phyloP scores from a whole-genome alignment of 768 basidiomycete genomes.

The Agaricus subrufescens region DNA sequence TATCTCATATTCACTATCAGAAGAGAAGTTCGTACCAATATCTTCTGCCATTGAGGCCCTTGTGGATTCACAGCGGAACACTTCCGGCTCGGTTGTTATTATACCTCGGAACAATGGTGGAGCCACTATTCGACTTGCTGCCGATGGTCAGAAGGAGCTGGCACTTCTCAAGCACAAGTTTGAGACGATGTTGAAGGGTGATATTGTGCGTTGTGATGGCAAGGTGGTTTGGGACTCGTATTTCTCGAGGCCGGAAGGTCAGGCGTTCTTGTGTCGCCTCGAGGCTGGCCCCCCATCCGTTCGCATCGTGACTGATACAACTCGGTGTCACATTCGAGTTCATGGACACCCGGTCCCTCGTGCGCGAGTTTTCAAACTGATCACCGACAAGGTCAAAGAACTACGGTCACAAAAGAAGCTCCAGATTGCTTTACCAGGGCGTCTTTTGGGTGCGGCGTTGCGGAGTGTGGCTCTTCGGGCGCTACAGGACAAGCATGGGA shows the following conservation, averaged over 20 bases:
- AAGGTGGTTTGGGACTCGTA: slow-evolving; percentile 63
- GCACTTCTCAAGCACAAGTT: slow-evolving; percentile 55
- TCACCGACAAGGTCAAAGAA: slow-evolving; percentile 42
- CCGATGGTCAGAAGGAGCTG: slow-evolving; percentile 44
- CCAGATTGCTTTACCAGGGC: slow-evolving; percentile 42
- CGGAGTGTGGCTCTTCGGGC: slow-evolving; percentile 38
- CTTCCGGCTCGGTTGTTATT: slow-evolving; percentile 19
- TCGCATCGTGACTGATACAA: slow-evolving; percentile 35
- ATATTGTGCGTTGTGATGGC: slow-evolving; percentile 46
- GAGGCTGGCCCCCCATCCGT: slow-evolving; percentile 33
- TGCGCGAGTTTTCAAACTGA: slow-evolving; percentile 31
- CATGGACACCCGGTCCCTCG: slow-evolving; percentile 47
- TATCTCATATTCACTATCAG: slow-evolving; percentile 39
- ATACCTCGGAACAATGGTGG: slow-evolving; percentile 14
- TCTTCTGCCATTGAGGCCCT: slow-evolving; percentile 42
- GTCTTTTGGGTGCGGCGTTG: slow-evolving; percentile 37
- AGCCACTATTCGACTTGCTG: slow-evolving; percentile 43
- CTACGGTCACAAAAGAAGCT: slow-evolving; percentile 38
- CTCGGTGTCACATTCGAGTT: slow-evolving; percentile 43
- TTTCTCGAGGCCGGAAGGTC: slow-evolving; percentile 41
- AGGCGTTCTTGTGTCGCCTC: slow-evolving; percentile 39
- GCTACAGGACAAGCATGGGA: slow-evolving; percentile 47
- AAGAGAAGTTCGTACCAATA: slow-evolving; percentile 33
- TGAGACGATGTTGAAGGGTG: slow-evolving; percentile 59
- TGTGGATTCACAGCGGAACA: slow-evolving; percentile 28